Percentiles rank a stretch among this genome's conserved stretches.
Evolutionary conservation across 176 grass and related monocot species (phyloP).

Genomic region (Carex littledalei): DNA sequence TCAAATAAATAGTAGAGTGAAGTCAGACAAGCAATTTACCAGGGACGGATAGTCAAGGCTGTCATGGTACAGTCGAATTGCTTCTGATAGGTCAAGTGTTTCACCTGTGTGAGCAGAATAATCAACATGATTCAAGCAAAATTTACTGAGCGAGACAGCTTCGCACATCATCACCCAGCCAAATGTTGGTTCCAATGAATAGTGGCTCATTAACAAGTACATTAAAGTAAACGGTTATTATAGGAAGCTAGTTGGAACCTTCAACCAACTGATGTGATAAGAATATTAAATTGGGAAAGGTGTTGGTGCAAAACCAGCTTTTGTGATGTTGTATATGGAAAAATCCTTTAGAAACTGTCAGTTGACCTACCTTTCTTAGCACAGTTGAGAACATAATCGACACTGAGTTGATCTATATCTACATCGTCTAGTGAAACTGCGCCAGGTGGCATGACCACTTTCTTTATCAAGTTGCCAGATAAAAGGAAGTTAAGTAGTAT

Average conservation of each 20-base stretch:
- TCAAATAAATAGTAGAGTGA: neutral
- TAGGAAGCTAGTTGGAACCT: neutral
- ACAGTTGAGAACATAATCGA: slow-evolving; percentile 92
- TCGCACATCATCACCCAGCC: neutral
- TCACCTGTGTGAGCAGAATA: slow-evolving; percentile 47
- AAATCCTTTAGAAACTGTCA: neutral
- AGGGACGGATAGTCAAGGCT: slow-evolving; percentile 91
- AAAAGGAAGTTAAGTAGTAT: slow-evolving; percentile 90
- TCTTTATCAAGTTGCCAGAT: slow-evolving; percentile 93
- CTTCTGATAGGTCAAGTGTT: slow-evolving; percentile 81
- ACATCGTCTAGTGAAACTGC: slow-evolving; percentile 86
- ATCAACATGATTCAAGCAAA: slow-evolving; percentile 6
- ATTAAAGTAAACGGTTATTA: neutral
- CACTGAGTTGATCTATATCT: slow-evolving; percentile 92
- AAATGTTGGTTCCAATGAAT: neutral
- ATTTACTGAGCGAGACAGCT: neutral
- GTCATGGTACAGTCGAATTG: slow-evolving; percentile 90
- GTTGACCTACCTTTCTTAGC: slow-evolving; percentile 69
- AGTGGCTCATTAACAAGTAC: neutral
- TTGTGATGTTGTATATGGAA: neutral
- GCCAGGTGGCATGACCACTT: slow-evolving; percentile 96
- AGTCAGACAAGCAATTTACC: slow-evolving; percentile 45
- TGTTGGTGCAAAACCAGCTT: neutral
- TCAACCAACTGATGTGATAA: neutral
- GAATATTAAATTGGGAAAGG: neutral